Evolutionary conservation across 1,284 basidiomycete species (phyloP).

Genomic region (Caloboletus firmus): DNA sequence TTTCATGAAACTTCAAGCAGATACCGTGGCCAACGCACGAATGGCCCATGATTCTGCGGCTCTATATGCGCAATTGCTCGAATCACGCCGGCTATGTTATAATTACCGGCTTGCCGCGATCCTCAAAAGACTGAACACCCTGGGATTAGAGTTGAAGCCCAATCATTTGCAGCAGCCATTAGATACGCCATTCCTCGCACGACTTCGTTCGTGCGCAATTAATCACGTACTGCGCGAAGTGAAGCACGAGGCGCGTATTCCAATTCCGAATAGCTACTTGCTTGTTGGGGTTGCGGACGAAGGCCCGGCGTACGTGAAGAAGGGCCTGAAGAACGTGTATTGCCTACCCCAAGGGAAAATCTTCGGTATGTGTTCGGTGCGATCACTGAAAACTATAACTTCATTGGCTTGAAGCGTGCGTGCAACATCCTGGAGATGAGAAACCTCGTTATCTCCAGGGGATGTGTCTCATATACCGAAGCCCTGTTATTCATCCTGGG

Average conservation of each 20-base stretch:
- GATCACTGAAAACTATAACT: slow-evolving; percentile 9
- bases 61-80: slow-evolving; percentile 48
- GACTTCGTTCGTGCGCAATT: slow-evolving; percentile 56
- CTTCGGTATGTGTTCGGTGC: slow-evolving; percentile 49
- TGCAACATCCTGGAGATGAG: slow-evolving; percentile 48
- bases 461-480: slow-evolving; percentile 60
- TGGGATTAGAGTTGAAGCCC: slow-evolving; percentile 49
- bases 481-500: slow-evolving; percentile 70
- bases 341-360: slow-evolving; percentile 54
- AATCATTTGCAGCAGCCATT: slow-evolving; percentile 38
- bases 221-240: slow-evolving; percentile 65
- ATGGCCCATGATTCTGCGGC: slow-evolving; percentile 55
- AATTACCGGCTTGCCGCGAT: slow-evolving; percentile 51
- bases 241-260: slow-evolving; percentile 71
- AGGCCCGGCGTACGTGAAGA: slow-evolving; percentile 56
- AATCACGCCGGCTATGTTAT: slow-evolving; percentile 51
- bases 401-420: slow-evolving; percentile 49
- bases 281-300: slow-evolving; percentile 81
- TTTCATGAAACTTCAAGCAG: slow-evolving; percentile 58
- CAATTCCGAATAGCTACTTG: slow-evolving; percentile 62
- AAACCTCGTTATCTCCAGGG: slow-evolving; percentile 56
- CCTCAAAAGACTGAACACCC: slow-evolving; percentile 48
- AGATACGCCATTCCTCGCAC: slow-evolving; percentile 58
- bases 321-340: slow-evolving; percentile 53
- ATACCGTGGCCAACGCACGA: slow-evolving; percentile 50